phyloP scores from a whole-genome alignment of 768 basidiomycete species.

The Rhizopogon salebrosus region DNA sequence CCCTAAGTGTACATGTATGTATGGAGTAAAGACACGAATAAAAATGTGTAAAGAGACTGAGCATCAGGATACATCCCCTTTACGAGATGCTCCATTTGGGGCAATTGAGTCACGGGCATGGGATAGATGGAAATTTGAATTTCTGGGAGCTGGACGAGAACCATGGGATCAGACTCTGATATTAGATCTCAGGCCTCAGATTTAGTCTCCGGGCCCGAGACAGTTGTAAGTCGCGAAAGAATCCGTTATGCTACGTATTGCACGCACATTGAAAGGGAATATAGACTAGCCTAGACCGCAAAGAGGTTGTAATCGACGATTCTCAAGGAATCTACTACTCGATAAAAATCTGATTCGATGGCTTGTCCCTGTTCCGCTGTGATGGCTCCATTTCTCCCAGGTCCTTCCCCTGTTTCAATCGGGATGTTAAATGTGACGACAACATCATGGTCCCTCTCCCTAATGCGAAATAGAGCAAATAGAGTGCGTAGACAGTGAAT shows the following conservation, averaged over 20 bases:
- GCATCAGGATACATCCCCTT: not conserved
- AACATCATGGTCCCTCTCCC: constrained; percentile 68
- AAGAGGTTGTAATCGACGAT: constrained; percentile 73
- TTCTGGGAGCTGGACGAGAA: not conserved
- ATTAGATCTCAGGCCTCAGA: not conserved
- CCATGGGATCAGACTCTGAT: not conserved
- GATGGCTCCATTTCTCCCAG: constrained; percentile 28
- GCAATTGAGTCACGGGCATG: not conserved
- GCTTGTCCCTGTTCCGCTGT: constrained; percentile 27
- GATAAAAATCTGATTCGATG: constrained; percentile 43
- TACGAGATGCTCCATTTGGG: not conserved
- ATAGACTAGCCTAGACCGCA: constrained; percentile 20
- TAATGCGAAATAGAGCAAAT: constrained; percentile 77
- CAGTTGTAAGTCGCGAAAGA: not conserved
- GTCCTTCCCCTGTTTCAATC: constrained; percentile 36
- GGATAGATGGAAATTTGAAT: not conserved
- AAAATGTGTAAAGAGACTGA: too few relatives aligned
- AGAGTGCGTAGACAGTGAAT: constrained; percentile 26
- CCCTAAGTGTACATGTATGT: not conserved
- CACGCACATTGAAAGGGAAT: not conserved
- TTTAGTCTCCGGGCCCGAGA: not conserved
- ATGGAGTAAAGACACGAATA: not conserved
- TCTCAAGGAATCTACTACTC: constrained; percentile 51
- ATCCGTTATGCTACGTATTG: too few relatives aligned
- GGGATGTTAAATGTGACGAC: constrained; percentile 86